These are phyloP conservation scores for Phyllosticta paracitricarpa DNA, from an alignment of 2,329 filamentous ascomycete species.

Conservation along the genomic window DNA sequence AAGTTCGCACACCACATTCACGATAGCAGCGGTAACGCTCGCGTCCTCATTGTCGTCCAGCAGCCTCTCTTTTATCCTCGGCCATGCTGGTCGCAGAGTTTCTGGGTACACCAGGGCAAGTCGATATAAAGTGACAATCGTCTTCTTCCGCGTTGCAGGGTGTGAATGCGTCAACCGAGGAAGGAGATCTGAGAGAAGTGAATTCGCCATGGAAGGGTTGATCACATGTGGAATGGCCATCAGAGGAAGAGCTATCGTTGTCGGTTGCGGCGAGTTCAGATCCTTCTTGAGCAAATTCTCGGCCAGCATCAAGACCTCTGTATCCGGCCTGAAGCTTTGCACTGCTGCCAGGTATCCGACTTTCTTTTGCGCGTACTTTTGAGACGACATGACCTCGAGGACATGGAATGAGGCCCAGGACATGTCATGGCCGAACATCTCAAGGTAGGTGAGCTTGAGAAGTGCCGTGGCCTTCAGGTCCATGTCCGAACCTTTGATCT, in stretches of 20 bases:
- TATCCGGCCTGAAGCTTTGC: slow-evolving; percentile 91
- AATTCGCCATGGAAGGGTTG: slow-evolving; percentile 83
- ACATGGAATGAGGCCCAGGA: slow-evolving; percentile 98
- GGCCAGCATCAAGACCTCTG: slow-evolving; percentile 93
- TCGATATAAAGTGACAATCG: slow-evolving; percentile 86
- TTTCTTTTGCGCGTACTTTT: slow-evolving; percentile 89
- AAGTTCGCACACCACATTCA: slow-evolving; percentile 94
- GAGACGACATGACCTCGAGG: slow-evolving; percentile 95
- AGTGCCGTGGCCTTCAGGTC: slow-evolving; percentile 94
- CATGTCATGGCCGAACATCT: slow-evolving; percentile 99
- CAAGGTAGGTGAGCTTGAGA: slow-evolving; percentile 90
- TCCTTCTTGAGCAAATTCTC: slow-evolving; percentile 97
- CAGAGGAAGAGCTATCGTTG: slow-evolving; percentile 76
- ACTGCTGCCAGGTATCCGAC: slow-evolving; percentile 92
- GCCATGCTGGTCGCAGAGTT: slow-evolving; percentile 84
- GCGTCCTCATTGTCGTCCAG: slow-evolving; percentile 85
- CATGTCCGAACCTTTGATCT: slow-evolving; percentile 91
- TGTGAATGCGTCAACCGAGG: slow-evolving; percentile 81
- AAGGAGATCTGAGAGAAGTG: slow-evolving; percentile 74
- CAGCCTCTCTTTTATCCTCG: slow-evolving; percentile 89
- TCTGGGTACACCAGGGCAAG: slow-evolving; percentile 95
- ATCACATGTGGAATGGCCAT: slow-evolving; percentile 89
- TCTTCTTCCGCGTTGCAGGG: slow-evolving; percentile 84
- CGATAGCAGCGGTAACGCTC: slow-evolving; percentile 88
- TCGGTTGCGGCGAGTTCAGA: slow-evolving; percentile 60